phyloP scores from a whole-genome alignment of 768 basidiomycete species.

The Leucogyrophana mollusca region DNA sequence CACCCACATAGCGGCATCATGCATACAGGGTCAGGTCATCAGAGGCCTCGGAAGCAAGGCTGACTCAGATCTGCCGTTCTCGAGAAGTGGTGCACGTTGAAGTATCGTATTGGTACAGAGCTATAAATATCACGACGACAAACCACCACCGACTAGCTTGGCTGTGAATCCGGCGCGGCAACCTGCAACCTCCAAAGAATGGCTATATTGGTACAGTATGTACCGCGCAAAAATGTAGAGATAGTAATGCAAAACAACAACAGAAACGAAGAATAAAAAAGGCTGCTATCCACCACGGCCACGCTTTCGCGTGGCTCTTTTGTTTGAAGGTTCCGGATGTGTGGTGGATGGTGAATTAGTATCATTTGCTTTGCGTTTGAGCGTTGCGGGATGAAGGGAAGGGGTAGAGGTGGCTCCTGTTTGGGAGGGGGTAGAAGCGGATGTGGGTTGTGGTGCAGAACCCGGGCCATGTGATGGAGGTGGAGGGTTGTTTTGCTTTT shows the following conservation, averaged over 20 bases:
- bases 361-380: conserved; percentile 55
- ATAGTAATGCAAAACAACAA: conserved; percentile 15
- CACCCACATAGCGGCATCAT: too few relatives aligned
- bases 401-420: conserved; percentile 48
- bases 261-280: conserved; percentile 22
- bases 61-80: too few relatives aligned
- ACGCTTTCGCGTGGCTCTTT: conserved; percentile 53
- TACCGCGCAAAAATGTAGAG: background rate
- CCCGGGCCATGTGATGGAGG: conserved; percentile 37
- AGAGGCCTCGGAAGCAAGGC: too few relatives aligned
- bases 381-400: conserved; percentile 43
- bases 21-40: too few relatives aligned
- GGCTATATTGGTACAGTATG: conserved; percentile 19
- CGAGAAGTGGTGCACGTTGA: background rate
- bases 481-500: conserved; percentile 64
- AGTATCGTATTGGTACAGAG: conserved; percentile 31
- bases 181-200: conserved; percentile 22
- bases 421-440: conserved; percentile 39
- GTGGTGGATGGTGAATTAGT: conserved; percentile 51
- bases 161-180: conserved; percentile 25
- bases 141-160: conserved; percentile 12
- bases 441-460: conserved; percentile 37
- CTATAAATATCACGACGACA: conserved; percentile 33
- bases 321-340: conserved; percentile 46
- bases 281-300: conserved; percentile 45